Evolutionary conservation across 1,284 basidiomycete genomes (phyloP), one percentile per base, ranked within the genome.

Genomic region (Golubevia pallescens): DNA sequence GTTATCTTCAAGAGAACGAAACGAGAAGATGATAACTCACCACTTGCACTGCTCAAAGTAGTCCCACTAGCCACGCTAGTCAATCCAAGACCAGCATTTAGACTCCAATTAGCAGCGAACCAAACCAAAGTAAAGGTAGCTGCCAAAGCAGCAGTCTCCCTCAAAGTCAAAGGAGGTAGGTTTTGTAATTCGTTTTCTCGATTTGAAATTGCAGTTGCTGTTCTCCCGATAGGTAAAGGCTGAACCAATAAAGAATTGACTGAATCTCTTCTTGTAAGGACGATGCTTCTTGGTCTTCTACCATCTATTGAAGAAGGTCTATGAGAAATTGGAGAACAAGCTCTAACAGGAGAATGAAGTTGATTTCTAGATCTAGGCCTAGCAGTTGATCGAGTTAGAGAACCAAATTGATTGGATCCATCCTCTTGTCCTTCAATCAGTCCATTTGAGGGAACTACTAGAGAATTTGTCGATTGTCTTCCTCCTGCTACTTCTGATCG

Each of bases 41-140:
- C 84, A 93, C 94, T 77, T 8, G 81, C 94, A 72, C 93, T 94
- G 3, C 80, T 79, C 19, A 79, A 71, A 13, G 81, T 84, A 1
- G 82, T 85, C 0, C 79, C 78, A 55, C 80, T 82, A 2, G 82
- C 82, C 6, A 85, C 82, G 2, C 74, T 77, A 0, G 82, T 85
- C 51, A 79, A 64, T 0, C 77, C 81, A 16, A 85, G 60, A 7
- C 72, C 74, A 2, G 80, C 74, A 28, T 82, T 81, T 63, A 84
- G 77, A n/a, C 72, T 69, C 74, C 75, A 83, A 42, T 85, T 85
- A 16, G 82, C 82, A 1, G 73, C 73, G 58, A 85, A 84, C 82
- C 82, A 85, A 38, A 84, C 74, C 14, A 79, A 54, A 6, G 81
- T 80, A 57, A 85, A 85, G 23, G 80, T 74, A 19, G 69, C 68